A percentile compares a stretch with the other conserved stretches of the same genome.
These are phyloP conservation scores for Oryza punctata DNA, from an alignment of 176 grass and related monocot genomes.

Conservation along the genomic window DNA sequence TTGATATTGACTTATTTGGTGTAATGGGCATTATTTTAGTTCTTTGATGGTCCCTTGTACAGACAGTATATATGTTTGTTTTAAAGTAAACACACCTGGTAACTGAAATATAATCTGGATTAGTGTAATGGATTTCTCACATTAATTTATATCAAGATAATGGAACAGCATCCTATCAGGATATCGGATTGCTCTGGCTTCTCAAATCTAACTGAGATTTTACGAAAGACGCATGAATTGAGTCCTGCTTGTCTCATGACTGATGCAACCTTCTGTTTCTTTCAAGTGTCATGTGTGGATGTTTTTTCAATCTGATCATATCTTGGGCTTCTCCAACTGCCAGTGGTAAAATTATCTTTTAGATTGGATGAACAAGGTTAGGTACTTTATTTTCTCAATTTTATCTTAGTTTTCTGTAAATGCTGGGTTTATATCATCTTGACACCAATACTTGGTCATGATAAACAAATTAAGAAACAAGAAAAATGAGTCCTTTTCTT, in stretches of 20 bases:
- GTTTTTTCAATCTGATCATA: not conserved
- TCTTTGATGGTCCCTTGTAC: conserved; percentile 1
- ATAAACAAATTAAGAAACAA: not conserved
- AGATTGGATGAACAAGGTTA: not conserved
- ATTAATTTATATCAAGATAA: not conserved
- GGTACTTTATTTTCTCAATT: not conserved
- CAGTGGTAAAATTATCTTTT: not conserved
- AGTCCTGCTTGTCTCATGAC: conserved; percentile 2
- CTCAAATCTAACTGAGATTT: not conserved
- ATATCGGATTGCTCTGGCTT: not conserved
- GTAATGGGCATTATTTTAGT: not conserved
- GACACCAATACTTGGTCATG: not conserved
- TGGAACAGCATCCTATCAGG: not conserved
- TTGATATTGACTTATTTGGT: conserved; percentile 18
- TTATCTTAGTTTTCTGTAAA: not conserved
- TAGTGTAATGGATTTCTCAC: not conserved
- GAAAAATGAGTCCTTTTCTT: not conserved
- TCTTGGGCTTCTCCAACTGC: not conserved
- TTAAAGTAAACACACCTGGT: not conserved
- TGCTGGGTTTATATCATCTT: not conserved
- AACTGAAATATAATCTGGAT: conserved; percentile 7
- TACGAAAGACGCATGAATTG: not conserved
- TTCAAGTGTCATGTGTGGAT: not conserved
- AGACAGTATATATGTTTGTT: conserved; percentile 9
- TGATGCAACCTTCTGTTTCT: not conserved